Base-by-base conservation (phyloP, 805 yeast species). In the Ogataea corticis region DNA sequence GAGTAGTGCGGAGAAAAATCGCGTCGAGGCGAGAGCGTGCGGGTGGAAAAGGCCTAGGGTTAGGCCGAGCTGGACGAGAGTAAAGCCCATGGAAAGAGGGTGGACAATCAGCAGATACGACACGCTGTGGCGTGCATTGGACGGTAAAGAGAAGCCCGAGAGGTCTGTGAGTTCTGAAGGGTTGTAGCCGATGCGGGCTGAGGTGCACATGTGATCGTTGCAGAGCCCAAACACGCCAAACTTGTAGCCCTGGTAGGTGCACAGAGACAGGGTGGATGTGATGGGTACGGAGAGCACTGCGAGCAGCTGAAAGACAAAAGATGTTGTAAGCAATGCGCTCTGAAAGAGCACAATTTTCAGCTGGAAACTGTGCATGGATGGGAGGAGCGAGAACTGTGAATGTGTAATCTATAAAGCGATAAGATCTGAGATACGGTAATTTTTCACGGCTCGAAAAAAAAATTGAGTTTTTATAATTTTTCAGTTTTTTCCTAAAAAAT, bases 171-270 rank as follows among this genome's bases (percentile, higher is more conserved):
- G 49, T 21, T 70, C 66, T 3, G 55, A 45, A 2, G 61, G 54
- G 25, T 51, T 52, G 49, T 76, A 77, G 0, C 85, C 85, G 3
- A 80, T 64, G 3, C 70, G 59, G 1, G 67, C 63, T 0, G 45
- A 21, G 1, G 78, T 68, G 55, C 84, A 79, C 3, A 58, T 58
- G 6, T 57, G 48, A 2, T 56, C 48, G 29, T 67, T 57, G 61
- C 92, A 85, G 53, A 79, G 73, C 2, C 92, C 92, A 64, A 83
- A 83, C 1, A 85, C 87, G 2, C 92, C 92, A 57, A 81, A 85
- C 50, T 67, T 61, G 57, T 71, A 71, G 15, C 73, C 77, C 16
- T 69, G 66, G 57, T 69, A 79, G 1, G 71, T 61, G 39, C 85
- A 76, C 2, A 85, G 69, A 2, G 76, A 56, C 19, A 84, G 69